Percentiles rank a stretch among this genome's conserved stretches.
phyloP scores from a whole-genome alignment of 2,329 filamentous ascomycete species.

The Beauveria sp. region DNA sequence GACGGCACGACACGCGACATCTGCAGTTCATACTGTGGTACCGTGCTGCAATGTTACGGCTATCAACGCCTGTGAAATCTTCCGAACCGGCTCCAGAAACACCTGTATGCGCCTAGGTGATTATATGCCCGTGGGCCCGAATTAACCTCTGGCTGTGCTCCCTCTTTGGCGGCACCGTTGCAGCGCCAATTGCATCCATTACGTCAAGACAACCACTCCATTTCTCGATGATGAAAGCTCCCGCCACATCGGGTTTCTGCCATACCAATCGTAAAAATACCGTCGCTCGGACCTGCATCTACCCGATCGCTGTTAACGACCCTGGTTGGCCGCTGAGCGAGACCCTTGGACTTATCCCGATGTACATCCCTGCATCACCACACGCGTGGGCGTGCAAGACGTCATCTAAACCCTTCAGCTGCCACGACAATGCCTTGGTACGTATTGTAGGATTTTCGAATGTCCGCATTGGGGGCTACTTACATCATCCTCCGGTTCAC shows the following conservation, averaged over 20 bases:
- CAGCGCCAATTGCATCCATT: not conserved
- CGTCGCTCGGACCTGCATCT: not conserved
- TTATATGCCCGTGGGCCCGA: too few relatives aligned
- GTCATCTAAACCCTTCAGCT: too few relatives aligned
- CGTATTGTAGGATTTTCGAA: too few relatives aligned
- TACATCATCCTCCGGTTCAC: too few relatives aligned
- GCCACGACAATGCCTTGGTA: too few relatives aligned
- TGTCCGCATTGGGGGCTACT: too few relatives aligned
- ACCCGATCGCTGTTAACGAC: not conserved
- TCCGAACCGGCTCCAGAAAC: not conserved
- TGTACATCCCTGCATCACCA: too few relatives aligned
- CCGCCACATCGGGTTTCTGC: not conserved
- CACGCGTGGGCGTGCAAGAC: too few relatives aligned
- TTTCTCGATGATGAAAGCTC: not conserved
- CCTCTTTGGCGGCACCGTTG: not conserved
- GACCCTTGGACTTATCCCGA: too few relatives aligned
- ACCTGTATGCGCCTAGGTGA: not conserved
- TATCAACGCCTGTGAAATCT: not conserved
- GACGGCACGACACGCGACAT: too few relatives aligned
- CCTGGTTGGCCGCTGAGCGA: not conserved
- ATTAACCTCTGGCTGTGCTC: not conserved
- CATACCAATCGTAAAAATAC: not conserved
- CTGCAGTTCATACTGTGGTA: too few relatives aligned
- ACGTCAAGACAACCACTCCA: not conserved
- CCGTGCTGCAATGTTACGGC: too few relatives aligned